Percentiles rank a stretch among this genome's conserved stretches.
Conservation (phyloP, 2,329 filamentous ascomycete genomes). For the Phialemoniopsis sp. region DNA sequence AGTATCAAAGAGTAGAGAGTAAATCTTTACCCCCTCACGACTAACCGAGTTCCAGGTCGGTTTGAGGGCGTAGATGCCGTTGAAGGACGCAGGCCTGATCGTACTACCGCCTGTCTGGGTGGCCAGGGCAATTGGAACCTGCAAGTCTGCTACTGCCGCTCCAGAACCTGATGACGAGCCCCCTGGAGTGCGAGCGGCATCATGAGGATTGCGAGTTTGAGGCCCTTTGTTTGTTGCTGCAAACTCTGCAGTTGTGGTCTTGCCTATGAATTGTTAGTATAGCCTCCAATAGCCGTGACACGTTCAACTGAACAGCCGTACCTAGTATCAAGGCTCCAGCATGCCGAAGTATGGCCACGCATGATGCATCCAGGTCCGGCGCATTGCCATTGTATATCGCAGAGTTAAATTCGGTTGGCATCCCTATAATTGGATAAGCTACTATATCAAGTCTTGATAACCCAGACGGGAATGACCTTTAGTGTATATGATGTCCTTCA, state of each 20-base stretch:
- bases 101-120: conserved; percentile 64
- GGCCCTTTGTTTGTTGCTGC: conserved; percentile 50
- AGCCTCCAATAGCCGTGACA: not conserved
- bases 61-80: conserved; percentile 61
- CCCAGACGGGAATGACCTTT: conserved; percentile 33
- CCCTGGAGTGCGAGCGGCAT: conserved; percentile 51
- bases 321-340: conserved; percentile 54
- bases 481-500: conserved; percentile 58
- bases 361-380: conserved; percentile 45
- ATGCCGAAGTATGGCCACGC: conserved; percentile 45
- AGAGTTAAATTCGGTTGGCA: conserved; percentile 55
- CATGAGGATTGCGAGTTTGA: conserved; percentile 54
- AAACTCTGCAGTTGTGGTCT: conserved; percentile 62
- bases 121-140: conserved; percentile 56
- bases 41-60: conserved; percentile 62
- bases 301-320: conserved; percentile 9
- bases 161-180: conserved; percentile 66
- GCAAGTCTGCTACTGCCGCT: conserved; percentile 61
- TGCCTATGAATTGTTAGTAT: conserved; percentile 24
- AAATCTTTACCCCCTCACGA: conserved; percentile 57
- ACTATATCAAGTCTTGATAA: no score
- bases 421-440: no score
- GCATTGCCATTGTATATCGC: conserved; percentile 44
- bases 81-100: conserved; percentile 61
- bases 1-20: conserved; percentile 57